Conservation (phyloP, 2,329 filamentous ascomycete genomes). For the Pochonia chlamydosporia region DNA sequence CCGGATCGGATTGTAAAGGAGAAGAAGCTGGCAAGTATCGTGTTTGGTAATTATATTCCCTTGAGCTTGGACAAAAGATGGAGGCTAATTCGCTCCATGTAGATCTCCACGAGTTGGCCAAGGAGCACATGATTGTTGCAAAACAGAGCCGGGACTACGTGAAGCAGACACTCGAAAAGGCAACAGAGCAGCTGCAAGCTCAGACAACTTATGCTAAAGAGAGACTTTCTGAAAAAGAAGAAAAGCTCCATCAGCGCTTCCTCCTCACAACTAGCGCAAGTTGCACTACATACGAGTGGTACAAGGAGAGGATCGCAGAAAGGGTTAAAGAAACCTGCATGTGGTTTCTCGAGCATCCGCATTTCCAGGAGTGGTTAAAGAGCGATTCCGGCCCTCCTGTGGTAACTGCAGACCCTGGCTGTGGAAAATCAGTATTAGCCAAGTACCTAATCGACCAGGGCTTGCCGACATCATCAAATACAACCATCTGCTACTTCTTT, state of each 20-base stretch:
- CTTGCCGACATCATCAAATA: constrained; percentile 14
- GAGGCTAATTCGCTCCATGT: no score
- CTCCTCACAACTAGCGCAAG: constrained; percentile 4
- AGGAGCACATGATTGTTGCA: no score
- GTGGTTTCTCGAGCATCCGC: constrained; percentile 25
- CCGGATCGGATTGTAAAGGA: constrained; percentile 10
- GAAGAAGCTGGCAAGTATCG: constrained; percentile 5
- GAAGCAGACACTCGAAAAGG: no score
- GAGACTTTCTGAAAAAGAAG: not conserved
- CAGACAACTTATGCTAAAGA: no score
- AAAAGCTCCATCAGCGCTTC: constrained; percentile 12
- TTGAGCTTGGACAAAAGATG: not conserved
- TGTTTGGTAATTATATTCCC: constrained; percentile 3
- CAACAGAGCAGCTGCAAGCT: no score
- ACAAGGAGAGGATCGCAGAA: constrained; percentile 15
- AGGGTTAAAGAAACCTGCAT: constrained; percentile 20
- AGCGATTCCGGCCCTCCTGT: constrained; percentile 22
- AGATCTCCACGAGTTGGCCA: no score
- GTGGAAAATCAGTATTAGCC: constrained; percentile 31
- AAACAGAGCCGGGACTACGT: no score
- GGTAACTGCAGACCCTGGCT: constrained; percentile 32
- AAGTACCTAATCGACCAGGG: constrained; percentile 6
- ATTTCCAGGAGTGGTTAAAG: constrained; percentile 23
- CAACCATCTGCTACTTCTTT: constrained; percentile 37
- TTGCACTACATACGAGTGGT: constrained; percentile 21